phyloP scores from a whole-genome alignment of 805 yeast species.

The Candida ipomoeae region DNA sequence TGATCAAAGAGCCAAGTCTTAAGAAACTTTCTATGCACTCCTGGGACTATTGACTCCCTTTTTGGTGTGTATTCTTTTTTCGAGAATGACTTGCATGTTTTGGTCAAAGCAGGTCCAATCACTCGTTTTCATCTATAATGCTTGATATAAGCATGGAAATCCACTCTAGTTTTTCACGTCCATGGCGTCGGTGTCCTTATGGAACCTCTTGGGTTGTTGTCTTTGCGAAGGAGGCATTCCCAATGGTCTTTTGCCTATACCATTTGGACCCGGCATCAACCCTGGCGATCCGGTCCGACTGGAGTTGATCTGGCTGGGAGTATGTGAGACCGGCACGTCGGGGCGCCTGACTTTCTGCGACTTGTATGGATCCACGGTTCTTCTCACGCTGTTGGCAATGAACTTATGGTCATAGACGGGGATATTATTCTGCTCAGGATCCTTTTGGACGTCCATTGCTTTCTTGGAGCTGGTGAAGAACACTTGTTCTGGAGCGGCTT shows the following conservation, averaged over 20 bases:
- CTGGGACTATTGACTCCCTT: too few species aligned
- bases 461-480: constrained; percentile 19
- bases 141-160: neutral
- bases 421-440: constrained; percentile 36
- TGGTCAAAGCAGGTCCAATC: too few species aligned
- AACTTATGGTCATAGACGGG: constrained; percentile 50
- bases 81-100: too few species aligned
- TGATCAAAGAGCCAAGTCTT: too few species aligned
- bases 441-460: constrained; percentile 18
- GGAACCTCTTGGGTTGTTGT: constrained; percentile 24
- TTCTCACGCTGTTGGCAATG: constrained; percentile 45
- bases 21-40: too few species aligned
- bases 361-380: constrained; percentile 61
- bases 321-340: constrained; percentile 20
- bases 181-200: constrained; percentile 14
- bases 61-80: too few species aligned
- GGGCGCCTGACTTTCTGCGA: constrained; percentile 58
- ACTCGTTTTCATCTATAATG: too few species aligned
- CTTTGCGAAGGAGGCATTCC: constrained; percentile 34
- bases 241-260: constrained; percentile 24
- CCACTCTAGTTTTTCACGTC: neutral
- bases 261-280: neutral
- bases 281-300: constrained; percentile 4
- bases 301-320: constrained; percentile 12
- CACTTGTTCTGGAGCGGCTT: constrained; percentile 14